phyloP scores from a whole-genome alignment of 2,329 filamentous ascomycete species.

The Colletotrichum tropicale region DNA sequence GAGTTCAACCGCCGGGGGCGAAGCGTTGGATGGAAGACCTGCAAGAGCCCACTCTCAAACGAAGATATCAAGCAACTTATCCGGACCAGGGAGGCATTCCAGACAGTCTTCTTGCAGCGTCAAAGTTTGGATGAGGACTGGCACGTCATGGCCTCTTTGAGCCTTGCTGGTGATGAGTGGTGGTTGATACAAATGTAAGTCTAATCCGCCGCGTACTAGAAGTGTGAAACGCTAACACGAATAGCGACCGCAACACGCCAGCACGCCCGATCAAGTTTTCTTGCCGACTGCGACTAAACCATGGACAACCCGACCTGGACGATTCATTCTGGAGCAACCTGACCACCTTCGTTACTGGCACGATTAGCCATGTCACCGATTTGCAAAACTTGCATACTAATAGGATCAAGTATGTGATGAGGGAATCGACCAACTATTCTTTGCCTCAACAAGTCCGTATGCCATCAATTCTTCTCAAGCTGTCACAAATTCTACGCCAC shows the following conservation, averaged over 20 bases:
- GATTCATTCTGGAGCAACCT: conserved; percentile 58
- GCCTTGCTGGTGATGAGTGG: conserved; percentile 78
- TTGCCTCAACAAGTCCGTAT: conserved; percentile 49
- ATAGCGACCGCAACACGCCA: conserved; percentile 30
- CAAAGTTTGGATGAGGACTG: conserved; percentile 75
- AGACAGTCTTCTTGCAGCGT: conserved; percentile 72
- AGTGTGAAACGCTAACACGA: background rate
- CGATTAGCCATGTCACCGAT: conserved; percentile 57
- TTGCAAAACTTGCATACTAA: conserved; percentile 50
- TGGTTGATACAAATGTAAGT: conserved; percentile 73
- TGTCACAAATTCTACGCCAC: conserved; percentile 45
- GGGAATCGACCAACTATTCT: conserved; percentile 38
- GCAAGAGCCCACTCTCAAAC: conserved; percentile 51
- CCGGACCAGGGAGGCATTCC: conserved; percentile 67
- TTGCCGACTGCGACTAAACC: conserved; percentile 44
- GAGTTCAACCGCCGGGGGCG: conserved; percentile 65
- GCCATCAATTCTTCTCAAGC: conserved; percentile 52
- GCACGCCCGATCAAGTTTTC: conserved; percentile 25
- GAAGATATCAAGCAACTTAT: conserved; percentile 65
- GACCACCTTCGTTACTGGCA: conserved; percentile 52
- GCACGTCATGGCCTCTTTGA: conserved; percentile 74
- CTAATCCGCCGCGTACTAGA: background rate
- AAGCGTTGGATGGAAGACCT: conserved; percentile 67
- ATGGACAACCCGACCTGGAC: conserved; percentile 47
- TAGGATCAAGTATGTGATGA: conserved; percentile 43